phyloP scores from a whole-genome alignment of 371 early-diverging fungal species.

The Lichtheimia ornata region DNA sequence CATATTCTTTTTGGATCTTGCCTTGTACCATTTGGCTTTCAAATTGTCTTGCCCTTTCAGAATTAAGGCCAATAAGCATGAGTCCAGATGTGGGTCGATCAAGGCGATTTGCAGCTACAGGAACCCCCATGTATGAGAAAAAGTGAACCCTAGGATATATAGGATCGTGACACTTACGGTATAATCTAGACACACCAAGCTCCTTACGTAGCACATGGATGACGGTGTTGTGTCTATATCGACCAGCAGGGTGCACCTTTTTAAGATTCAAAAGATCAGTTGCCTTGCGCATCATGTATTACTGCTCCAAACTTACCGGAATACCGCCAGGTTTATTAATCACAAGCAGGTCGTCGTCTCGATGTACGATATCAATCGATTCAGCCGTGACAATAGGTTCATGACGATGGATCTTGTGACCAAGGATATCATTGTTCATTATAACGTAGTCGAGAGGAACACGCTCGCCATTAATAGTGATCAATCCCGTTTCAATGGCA shows the following conservation, averaged over 20 bases:
- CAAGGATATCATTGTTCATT: conserved; percentile 74
- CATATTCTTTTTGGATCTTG: conserved; percentile 81
- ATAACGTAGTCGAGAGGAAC: conserved; percentile 56
- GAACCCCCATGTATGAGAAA: background rate
- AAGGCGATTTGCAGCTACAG: conserved; percentile 79
- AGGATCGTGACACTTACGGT: conserved; percentile 56
- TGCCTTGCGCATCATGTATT: too few relatives aligned
- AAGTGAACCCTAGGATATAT: background rate
- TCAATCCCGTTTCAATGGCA: conserved; percentile 79
- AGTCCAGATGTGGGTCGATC: conserved; percentile 94
- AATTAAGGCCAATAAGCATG: conserved; percentile 74
- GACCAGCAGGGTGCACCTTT: conserved; percentile 77
- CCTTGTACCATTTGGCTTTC: conserved; percentile 66
- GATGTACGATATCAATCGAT: conserved; percentile 62
- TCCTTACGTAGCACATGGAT: conserved; percentile 75
- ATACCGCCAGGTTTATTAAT: conserved; percentile 91
- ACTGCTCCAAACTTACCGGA: conserved; percentile 56
- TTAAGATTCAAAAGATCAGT: background rate
- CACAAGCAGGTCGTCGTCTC: conserved; percentile 70
- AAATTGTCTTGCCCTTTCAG: conserved; percentile 62
- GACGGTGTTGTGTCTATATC: conserved; percentile 83
- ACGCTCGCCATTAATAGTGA: conserved; percentile 73
- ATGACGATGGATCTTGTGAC: conserved; percentile 89
- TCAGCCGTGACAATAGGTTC: conserved; percentile 88
- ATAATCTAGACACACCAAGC: conserved; percentile 62